Conservation (phyloP, 495 filamentous ascomycete species). For the Penicillium bialowiezense region DNA sequence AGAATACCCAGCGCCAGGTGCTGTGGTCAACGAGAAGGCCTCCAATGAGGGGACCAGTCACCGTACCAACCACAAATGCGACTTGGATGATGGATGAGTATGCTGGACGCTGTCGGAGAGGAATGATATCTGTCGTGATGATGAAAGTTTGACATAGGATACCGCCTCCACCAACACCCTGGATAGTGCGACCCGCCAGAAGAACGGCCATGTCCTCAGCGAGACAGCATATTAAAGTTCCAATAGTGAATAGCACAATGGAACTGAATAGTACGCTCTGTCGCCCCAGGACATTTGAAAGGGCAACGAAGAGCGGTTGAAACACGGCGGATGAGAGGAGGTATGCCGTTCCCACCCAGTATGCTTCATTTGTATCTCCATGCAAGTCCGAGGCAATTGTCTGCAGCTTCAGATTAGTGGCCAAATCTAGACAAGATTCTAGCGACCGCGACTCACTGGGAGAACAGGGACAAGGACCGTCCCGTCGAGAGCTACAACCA, state of each 20-base stretch:
- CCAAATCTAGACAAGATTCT: background rate
- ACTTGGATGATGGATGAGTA: background rate
- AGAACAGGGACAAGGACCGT: background rate
- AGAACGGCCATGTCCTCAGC: background rate
- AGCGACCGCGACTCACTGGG: background rate
- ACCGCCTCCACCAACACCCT: background rate
- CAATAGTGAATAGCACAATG: background rate
- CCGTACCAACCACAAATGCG: background rate
- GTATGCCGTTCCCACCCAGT: background rate
- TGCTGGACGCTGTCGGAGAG: background rate
- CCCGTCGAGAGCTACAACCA: background rate
- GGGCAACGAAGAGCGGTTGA: background rate
- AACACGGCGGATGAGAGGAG: background rate
- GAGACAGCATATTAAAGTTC: background rate
- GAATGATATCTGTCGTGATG: background rate
- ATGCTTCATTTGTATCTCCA: background rate
- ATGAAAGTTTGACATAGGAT: background rate
- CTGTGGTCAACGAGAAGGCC: background rate
- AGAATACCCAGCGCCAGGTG: background rate
- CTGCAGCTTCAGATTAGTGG: background rate
- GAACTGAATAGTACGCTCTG: background rate
- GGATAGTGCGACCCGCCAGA: background rate
- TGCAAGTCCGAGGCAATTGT: background rate
- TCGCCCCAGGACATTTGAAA: background rate
- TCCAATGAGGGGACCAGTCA: background rate